Base-by-base conservation (phyloP, 495 filamentous ascomycete genomes). In the Gamarada debralockiae region DNA sequence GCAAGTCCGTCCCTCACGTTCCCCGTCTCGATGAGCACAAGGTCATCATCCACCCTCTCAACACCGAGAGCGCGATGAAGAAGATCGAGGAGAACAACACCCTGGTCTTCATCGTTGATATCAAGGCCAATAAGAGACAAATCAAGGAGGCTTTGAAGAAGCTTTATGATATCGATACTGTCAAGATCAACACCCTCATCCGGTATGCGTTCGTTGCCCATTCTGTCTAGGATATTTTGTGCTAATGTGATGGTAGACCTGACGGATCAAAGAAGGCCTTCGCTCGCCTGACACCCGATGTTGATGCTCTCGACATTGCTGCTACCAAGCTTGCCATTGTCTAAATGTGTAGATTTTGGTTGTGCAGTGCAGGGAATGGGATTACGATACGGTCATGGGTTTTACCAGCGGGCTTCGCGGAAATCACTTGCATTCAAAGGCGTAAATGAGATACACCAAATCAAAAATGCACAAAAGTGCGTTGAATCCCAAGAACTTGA, bases 1-100 rank as follows among this genome's bases (percentile, higher is more conserved):
- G 92, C 78, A 92, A 91, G 81, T 91, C 89, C 60, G 81, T 99
- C 70, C 84, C 89, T 50, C 88, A 93, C 67, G 82, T 81, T 63
- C 86, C 92, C 63, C 89, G 89, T 58, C 86, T 97, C 68, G 93
- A 98, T 74, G 86, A 89, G 75, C 83, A 86, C 82, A 92, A 93
- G 79, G 75, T 92, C 67, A 84, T 95, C 68, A 77, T 90, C 62
- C 82, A 88, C 79, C 82, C 82, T 44, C 80, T 98, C 56, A 99
- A 99, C 82, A 97, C 93, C 48, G 93, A 98, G 84, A 89, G 85
- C 61, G 95, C 93, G 66, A 96, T 99, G 90, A 99, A 99, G 90
- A 97, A 96, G 87, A 95, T 97, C 60, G 95, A 97, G 84, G 93
- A 97, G 87, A 89, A 97, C 83, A 96, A 99, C 83, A 96, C 93